Conservation (phyloP, 2,329 filamentous ascomycete genomes). For the Diaporthe australafricana region DNA sequence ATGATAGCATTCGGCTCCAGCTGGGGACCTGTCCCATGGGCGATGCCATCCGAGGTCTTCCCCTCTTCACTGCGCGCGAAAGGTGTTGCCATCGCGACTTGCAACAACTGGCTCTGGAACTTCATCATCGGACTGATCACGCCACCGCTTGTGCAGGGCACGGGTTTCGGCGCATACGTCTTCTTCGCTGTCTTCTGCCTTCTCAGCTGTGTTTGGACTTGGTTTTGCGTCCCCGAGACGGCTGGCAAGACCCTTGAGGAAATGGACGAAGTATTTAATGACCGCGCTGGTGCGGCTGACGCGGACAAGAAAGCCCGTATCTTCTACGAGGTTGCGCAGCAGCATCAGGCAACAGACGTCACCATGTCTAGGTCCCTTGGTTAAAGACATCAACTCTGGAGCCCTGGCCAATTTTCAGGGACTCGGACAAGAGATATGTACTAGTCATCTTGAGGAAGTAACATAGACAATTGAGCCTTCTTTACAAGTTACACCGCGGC, state of each 20-base stretch:
- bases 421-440: neutral
- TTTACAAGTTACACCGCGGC: too few relatives aligned
- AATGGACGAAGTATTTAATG: conserved; percentile 40
- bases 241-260: conserved; percentile 31
- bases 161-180: conserved; percentile 17
- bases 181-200: conserved; percentile 32
- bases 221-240: conserved; percentile 33
- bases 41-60: conserved; percentile 68
- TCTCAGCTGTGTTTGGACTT: conserved; percentile 21
- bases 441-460: neutral
- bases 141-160: conserved; percentile 23
- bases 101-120: conserved; percentile 72
- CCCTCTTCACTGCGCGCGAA: conserved; percentile 71
- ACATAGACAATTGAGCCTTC: too few relatives aligned
- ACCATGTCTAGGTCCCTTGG: conserved; percentile 1
- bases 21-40: conserved; percentile 23
- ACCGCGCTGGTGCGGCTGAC: conserved; percentile 47
- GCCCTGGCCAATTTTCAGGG: neutral
- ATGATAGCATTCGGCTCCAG: conserved; percentile 16
- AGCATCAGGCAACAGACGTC: conserved; percentile 2
- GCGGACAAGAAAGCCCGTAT: conserved; percentile 17
- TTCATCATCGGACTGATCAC: conserved; percentile 60
- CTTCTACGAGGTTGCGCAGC: conserved; percentile 20
- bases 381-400: neutral
- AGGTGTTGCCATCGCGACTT: conserved; percentile 69